Evolutionary conservation across 208 protist genomes (phyloP).

Genomic region (Acanthamoeba triangularis): DNA sequence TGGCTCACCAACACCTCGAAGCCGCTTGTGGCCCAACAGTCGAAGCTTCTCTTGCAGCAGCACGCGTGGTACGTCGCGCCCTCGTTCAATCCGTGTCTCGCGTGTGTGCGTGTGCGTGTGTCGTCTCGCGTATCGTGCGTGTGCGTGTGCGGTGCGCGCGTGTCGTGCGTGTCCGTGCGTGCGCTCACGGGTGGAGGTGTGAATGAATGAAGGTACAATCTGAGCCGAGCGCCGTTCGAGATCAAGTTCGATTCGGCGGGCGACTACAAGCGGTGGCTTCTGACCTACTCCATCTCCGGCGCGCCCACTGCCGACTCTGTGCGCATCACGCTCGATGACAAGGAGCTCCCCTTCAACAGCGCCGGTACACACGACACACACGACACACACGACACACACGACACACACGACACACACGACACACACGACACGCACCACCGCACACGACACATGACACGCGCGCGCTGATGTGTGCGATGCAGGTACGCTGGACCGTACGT

Average conservation of each 20-base stretch:
- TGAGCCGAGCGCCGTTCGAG: not conserved
- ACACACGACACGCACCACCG: not conserved
- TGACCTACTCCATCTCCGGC: constrained; percentile 68
- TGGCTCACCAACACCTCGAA: constrained; percentile 51
- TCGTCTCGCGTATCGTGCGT: not conserved
- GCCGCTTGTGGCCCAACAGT: constrained; percentile 54
- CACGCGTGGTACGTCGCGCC: constrained; percentile 61
- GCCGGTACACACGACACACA: not conserved
- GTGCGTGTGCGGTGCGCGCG: not conserved
- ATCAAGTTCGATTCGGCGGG: constrained; percentile 19
- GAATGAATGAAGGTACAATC: not conserved
- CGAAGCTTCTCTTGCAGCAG: constrained; percentile 13
- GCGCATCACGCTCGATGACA: constrained; percentile 67
- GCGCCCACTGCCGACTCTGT: constrained; percentile 1
- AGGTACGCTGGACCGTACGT: constrained; percentile 29
- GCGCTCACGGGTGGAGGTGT: not conserved
- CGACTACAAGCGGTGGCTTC: constrained; percentile 55
- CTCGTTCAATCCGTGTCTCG: too few relatives aligned
- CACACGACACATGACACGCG: not conserved
- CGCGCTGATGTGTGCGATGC: not conserved
- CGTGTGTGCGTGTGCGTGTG: not conserved
- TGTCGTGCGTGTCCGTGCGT: not conserved
- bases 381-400: not conserved
- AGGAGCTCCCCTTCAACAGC: constrained; percentile 8
- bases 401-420: not conserved